Conservation (phyloP, 148 eudicot species). For the Rhododendron williamsianum region DNA sequence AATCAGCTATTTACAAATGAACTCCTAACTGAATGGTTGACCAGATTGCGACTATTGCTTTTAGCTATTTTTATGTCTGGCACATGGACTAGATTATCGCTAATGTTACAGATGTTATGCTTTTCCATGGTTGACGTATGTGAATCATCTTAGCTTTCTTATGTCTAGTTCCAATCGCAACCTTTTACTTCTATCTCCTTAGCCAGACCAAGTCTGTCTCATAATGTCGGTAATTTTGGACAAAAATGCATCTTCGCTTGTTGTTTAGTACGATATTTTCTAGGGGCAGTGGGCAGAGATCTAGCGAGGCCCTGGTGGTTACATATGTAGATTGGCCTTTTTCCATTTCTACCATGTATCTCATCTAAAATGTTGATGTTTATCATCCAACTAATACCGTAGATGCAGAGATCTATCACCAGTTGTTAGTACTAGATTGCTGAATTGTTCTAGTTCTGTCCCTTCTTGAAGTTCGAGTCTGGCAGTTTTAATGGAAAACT, state of each 20-base stretch:
- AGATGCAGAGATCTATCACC: not conserved
- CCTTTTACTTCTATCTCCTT: not conserved
- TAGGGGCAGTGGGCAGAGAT: not conserved
- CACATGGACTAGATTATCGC: not conserved
- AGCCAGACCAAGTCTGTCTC: not conserved
- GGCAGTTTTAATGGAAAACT: not conserved
- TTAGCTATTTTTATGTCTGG: not conserved
- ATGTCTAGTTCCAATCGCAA: not conserved
- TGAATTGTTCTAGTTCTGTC: not conserved
- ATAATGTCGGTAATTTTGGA: not conserved
- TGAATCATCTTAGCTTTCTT: not conserved
- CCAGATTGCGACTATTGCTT: not conserved
- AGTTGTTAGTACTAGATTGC: not conserved
- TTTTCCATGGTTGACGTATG: not conserved
- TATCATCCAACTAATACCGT: not conserved
- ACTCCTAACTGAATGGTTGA: not conserved
- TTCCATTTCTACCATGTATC: not conserved
- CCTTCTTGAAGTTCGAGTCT: not conserved
- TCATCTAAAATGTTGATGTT: not conserved
- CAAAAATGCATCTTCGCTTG: not conserved
- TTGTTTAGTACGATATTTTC: not conserved
- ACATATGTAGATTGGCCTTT: not conserved
- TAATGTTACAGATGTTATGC: not conserved
- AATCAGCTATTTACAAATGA: not conserved
- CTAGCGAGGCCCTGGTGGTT: not conserved